Percentiles rank a stretch among this genome's conserved stretches.
Conservation (phyloP, 805 yeast genomes). For the Candida patagonica region DNA sequence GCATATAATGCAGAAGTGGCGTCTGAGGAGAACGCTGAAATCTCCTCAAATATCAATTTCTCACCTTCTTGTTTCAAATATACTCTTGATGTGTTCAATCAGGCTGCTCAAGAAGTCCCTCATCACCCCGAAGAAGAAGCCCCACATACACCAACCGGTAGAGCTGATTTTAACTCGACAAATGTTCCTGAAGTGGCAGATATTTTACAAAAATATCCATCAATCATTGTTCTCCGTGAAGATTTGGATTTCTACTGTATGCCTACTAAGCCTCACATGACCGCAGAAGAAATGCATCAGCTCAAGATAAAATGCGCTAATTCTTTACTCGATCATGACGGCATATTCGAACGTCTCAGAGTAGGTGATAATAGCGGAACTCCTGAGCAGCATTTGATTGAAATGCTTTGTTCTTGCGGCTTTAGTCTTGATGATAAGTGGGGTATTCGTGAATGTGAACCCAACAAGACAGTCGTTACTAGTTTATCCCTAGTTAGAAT, state of each 20-base stretch:
- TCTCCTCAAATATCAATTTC: constrained; percentile 69
- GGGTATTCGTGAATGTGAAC: constrained; percentile 88
- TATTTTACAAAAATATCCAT: constrained; percentile 37
- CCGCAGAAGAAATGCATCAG: constrained; percentile 50
- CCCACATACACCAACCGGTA: constrained; percentile 5
- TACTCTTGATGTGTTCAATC: constrained; percentile 60
- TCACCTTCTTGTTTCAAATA: constrained; percentile 82
- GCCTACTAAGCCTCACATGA: constrained; percentile 54
- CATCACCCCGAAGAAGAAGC: constrained; percentile 8
- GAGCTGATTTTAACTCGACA: constrained; percentile 1
- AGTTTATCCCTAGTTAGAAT: constrained; percentile 65
- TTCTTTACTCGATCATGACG: constrained; percentile 43
- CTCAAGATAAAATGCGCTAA: constrained; percentile 70
- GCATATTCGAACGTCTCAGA: constrained; percentile 69
- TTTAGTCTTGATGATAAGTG: constrained; percentile 57
- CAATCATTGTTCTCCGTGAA: constrained; percentile 85
- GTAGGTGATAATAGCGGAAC: constrained; percentile 34
- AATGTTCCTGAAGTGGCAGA: constrained; percentile 11
- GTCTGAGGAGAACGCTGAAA: constrained; percentile 71
- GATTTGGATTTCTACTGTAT: constrained; percentile 90
- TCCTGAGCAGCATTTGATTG: constrained; percentile 90
- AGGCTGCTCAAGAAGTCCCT: constrained; percentile 53
- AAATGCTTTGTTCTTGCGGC: constrained; percentile 90
- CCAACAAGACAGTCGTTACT: constrained; percentile 76
- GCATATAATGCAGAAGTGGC: constrained; percentile 69